Conservation (phyloP, 208 protist genomes). For the Vickermania ingenoplastis region DNA sequence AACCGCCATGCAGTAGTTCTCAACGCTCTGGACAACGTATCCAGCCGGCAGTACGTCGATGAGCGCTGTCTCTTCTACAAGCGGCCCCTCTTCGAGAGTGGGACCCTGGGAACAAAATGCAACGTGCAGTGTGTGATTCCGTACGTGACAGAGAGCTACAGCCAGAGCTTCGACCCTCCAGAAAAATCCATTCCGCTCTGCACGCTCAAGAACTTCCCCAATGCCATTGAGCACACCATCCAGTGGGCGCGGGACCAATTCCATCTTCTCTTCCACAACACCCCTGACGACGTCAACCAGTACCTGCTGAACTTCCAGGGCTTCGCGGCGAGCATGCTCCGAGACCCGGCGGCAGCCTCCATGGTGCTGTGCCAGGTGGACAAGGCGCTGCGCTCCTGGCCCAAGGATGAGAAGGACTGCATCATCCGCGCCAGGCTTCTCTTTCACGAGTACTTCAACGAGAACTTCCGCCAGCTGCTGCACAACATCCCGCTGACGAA, state of each 20-base stretch:
- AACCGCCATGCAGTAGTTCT: constrained; percentile 86
- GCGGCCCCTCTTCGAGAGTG: constrained; percentile 98
- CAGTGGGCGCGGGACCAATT: constrained; percentile 93
- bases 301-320: constrained; percentile 64
- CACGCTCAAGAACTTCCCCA: constrained; percentile 99
- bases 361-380: constrained; percentile 60
- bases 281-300: constrained; percentile 71
- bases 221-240: constrained; percentile 98
- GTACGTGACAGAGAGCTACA: constrained; percentile 97
- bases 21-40: constrained; percentile 99
- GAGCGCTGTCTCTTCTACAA: constrained; percentile 92
- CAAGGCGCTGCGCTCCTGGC: constrained; percentile 69
- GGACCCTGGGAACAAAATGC: constrained; percentile 98
- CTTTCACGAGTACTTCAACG: constrained; percentile 95
- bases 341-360: constrained; percentile 58
- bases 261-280: constrained; percentile 73
- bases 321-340: constrained; percentile 52
- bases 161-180: constrained; percentile 94
- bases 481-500: constrained; percentile 97
- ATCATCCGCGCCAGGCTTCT: constrained; percentile 88
- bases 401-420: constrained; percentile 89
- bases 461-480: constrained; percentile 96
- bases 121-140: constrained; percentile 98
- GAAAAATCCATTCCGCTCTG: constrained; percentile 99
- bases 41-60: constrained; percentile 96